Evolutionary conservation across 345 rosid genomes (phyloP).

Genomic region (Draba incana): DNA sequence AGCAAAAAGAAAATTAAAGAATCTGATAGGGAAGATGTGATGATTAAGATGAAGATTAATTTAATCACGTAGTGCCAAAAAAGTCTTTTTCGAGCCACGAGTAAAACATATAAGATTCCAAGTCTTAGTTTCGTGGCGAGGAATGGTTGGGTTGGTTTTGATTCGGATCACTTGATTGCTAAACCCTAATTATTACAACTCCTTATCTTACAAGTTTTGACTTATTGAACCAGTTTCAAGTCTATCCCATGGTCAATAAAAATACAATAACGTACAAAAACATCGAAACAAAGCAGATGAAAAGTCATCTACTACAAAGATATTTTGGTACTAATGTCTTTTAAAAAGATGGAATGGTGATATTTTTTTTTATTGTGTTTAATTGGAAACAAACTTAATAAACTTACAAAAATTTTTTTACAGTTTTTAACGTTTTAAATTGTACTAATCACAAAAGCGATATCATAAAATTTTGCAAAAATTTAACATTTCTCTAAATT

Average conservation of each 20-base stretch:
- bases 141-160: slow-evolving; percentile 19
- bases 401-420: no score
- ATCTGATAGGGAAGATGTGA: slow-evolving; percentile 14
- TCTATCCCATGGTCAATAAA: slow-evolving; percentile 9
- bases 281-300: background rate
- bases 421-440: no score
- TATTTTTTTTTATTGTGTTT: no score
- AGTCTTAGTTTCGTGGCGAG: slow-evolving; percentile 25
- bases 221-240: slow-evolving; percentile 15
- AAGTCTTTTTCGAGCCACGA: slow-evolving; percentile 35
- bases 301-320: background rate
- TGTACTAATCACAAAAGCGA: no score
- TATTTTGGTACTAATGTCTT: background rate
- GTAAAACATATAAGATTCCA: slow-evolving; percentile 5
- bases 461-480: no score
- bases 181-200: slow-evolving; percentile 19
- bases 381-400: no score
- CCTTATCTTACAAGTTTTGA: slow-evolving; percentile 10
- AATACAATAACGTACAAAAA: background rate
- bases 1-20: background rate
- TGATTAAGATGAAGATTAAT: slow-evolving; percentile 17
- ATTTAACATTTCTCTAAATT: no score
- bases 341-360: background rate
- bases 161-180: slow-evolving; percentile 15
- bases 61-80: slow-evolving; percentile 5